Percentiles rank a stretch among this genome's conserved stretches.
These are phyloP conservation scores for Deakozyma indianensis DNA, from an alignment of 805 yeast species.

Conservation along the genomic window DNA sequence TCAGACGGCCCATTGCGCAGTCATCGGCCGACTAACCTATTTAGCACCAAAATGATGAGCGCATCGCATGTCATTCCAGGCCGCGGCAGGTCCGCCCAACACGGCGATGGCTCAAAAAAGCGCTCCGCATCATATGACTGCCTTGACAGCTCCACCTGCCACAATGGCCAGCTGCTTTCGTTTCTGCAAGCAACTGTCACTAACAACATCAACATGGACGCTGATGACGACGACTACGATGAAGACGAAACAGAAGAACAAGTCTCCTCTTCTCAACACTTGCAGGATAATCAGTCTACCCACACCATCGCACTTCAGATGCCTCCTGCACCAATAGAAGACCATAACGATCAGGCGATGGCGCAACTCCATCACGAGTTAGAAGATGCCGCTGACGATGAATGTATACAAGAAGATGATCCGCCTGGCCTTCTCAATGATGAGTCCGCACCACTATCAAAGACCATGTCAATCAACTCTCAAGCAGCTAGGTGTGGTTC, in stretches of 20 bases:
- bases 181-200: neutral
- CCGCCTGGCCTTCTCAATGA: neutral
- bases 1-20: no score
- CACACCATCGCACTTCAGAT: neutral
- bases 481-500: neutral
- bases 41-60: constrained; percentile 1
- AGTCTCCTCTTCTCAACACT: neutral
- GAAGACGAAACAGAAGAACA: neutral
- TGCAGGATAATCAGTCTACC: neutral
- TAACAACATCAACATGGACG: neutral
- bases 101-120: neutral
- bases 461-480: neutral
- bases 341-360: neutral
- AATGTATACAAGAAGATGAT: neutral
- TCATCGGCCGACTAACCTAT: no score
- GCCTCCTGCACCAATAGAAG: neutral
- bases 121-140: neutral
- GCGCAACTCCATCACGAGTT: neutral
- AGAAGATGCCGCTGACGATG: neutral
- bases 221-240: neutral
- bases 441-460: neutral
- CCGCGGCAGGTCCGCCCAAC: neutral
- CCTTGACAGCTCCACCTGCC: neutral
- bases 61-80: neutral
- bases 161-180: neutral